These are phyloP conservation scores for Ophiocytium majus DNA, from an alignment of 352 stramenopile genomes.

Conservation along the genomic window DNA sequence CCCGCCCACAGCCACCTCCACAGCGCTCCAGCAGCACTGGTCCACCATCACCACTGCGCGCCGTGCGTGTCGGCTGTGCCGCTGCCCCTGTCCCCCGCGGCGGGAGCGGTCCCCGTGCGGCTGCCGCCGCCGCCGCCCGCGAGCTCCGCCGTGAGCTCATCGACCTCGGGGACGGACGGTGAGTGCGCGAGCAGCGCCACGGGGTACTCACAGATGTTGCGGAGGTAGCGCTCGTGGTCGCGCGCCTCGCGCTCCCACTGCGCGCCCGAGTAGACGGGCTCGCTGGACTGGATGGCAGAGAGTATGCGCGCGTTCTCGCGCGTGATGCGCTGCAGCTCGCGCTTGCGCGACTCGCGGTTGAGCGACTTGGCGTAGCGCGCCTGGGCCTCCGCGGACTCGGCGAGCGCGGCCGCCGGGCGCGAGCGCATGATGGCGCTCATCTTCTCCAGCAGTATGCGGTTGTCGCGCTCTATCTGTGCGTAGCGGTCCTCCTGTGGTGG, in stretches of 20 bases:
- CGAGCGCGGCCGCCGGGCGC: constrained; percentile 55
- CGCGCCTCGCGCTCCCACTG: constrained; percentile 81
- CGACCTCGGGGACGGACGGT: neutral
- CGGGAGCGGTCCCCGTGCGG: no score
- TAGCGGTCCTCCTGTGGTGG: constrained; percentile 83
- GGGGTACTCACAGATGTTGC: constrained; percentile 80
- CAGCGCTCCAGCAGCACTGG: no score
- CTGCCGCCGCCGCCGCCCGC: no score
- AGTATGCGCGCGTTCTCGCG: constrained; percentile 72
- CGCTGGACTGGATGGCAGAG: constrained; percentile 77
- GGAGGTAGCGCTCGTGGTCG: constrained; percentile 73
- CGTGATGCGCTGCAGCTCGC: constrained; percentile 71
- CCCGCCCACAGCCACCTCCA: no score
- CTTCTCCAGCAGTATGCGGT: constrained; percentile 92
- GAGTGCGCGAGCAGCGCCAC: constrained; percentile 19
- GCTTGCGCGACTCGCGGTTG: constrained; percentile 62
- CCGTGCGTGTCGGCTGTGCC: no score
- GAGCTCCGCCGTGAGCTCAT: neutral
- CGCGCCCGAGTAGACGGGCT: constrained; percentile 79
- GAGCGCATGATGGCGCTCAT: constrained; percentile 88
- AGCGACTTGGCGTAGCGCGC: constrained; percentile 51
- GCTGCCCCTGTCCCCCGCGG: no score
- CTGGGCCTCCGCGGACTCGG: constrained; percentile 27
- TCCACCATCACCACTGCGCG: no score
- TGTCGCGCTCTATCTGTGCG: constrained; percentile 91